A percentile compares a stretch with the other conserved stretches of the same genome.
These are phyloP conservation scores for Hirsutella minnesotensis DNA, from an alignment of 2,329 filamentous ascomycete species.

Conservation along the genomic window DNA sequence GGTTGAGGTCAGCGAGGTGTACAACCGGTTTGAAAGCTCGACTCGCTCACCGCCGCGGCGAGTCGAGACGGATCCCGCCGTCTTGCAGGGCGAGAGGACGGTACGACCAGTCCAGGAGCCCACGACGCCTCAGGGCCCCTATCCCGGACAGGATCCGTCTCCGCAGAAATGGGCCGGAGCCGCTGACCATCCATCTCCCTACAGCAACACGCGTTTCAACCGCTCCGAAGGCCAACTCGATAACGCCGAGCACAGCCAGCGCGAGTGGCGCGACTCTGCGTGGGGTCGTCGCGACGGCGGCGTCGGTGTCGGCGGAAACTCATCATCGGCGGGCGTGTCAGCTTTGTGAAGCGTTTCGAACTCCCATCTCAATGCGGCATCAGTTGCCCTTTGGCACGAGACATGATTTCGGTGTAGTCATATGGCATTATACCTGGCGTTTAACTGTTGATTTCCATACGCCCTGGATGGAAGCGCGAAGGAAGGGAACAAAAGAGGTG, in stretches of 20 bases:
- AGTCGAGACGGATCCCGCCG: constrained; percentile 78
- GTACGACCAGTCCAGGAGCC: constrained; percentile 65
- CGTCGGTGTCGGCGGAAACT: constrained; percentile 35
- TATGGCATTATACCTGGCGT: constrained; percentile 27
- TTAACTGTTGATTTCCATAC: constrained; percentile 7
- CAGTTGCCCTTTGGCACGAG: constrained; percentile 10
- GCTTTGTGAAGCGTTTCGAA: constrained; percentile 1
- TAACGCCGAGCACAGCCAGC: constrained; percentile 28
- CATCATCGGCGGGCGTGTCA: constrained; percentile 14
- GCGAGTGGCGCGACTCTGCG: constrained; percentile 47
- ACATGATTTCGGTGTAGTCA: constrained; percentile 20
- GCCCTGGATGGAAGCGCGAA: constrained; percentile 8
- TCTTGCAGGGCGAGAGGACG: constrained; percentile 74
- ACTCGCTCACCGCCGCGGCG: constrained; percentile 42
- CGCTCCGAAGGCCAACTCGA: constrained; percentile 29
- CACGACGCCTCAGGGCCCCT: constrained; percentile 25
- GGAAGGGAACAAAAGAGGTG: constrained; percentile 7
- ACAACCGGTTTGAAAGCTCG: constrained; percentile 46
- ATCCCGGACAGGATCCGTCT: constrained; percentile 32
- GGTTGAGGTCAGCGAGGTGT: constrained; percentile 45
- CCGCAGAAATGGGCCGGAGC: constrained; percentile 33
- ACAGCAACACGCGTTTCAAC: constrained; percentile 30
- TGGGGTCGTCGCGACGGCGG: constrained; percentile 39
- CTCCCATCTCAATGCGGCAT: constrained; percentile 1
- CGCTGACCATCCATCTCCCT: constrained; percentile 33